Conservation (phyloP, 192 early-diverging fungal genomes). For the Coemansia sp. region DNA sequence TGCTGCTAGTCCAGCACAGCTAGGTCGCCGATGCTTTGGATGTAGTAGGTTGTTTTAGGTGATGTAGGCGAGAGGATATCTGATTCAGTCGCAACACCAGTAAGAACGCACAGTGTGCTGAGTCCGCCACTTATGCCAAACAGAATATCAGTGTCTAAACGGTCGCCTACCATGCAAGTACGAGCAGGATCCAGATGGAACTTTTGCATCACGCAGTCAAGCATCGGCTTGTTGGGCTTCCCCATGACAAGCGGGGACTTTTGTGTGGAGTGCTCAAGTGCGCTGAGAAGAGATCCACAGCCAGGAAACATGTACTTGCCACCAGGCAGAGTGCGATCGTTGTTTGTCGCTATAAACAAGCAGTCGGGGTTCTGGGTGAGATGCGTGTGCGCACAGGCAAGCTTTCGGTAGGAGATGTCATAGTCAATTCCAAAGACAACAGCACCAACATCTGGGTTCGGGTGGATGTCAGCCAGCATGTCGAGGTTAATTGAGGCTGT, state of each 20-base stretch:
- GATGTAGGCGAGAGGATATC: slow-evolving; percentile 24
- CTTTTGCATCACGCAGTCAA: slow-evolving; percentile 87
- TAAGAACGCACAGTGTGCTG: slow-evolving; percentile 88
- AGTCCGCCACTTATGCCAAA: slow-evolving; percentile 89
- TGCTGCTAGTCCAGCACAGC: slow-evolving; percentile 8
- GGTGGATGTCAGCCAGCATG: slow-evolving; percentile 61
- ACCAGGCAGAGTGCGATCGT: slow-evolving; percentile 87
- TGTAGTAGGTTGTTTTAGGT: slow-evolving; percentile 47
- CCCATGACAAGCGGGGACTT: slow-evolving; percentile 84
- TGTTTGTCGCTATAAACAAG: slow-evolving; percentile 92
- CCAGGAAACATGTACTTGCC: slow-evolving; percentile 76
- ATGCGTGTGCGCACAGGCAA: slow-evolving; percentile 88
- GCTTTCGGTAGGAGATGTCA: slow-evolving; percentile 91
- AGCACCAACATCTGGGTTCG: slow-evolving; percentile 75
- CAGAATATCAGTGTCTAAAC: slow-evolving; percentile 93
- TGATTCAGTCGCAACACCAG: slow-evolving; percentile 61
- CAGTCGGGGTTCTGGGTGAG: slow-evolving; percentile 66
- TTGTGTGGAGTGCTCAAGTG: slow-evolving; percentile 76
- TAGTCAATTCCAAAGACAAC: slow-evolving; percentile 94
- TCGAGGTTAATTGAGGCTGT: slow-evolving; percentile 53
- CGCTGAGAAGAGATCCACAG: slow-evolving; percentile 76
- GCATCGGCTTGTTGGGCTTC: slow-evolving; percentile 92
- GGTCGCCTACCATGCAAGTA: slow-evolving; percentile 97
- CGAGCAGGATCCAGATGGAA: slow-evolving; percentile 74
- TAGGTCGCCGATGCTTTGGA: slow-evolving; percentile 38